Evolutionary conservation across 345 rosid species (phyloP), one percentile per base, ranked within the genome.

Genomic region (Clarkia xantiana): DNA sequence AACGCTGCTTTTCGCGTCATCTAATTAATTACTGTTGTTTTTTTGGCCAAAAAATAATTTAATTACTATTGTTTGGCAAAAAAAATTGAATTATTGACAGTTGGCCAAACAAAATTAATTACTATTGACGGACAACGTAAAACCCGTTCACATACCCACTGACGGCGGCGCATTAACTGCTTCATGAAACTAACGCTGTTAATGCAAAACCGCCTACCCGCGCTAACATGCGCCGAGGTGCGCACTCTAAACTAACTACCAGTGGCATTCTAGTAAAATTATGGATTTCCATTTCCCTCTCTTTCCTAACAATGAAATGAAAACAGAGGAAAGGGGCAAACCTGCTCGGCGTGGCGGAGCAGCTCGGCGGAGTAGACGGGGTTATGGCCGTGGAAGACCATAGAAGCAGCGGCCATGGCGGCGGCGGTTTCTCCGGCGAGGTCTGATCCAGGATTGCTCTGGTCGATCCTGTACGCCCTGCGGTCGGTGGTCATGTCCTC

Each of bases 401-500:
- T 73, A 18, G 98, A 81, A 20, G 98, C 94, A 11, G 98, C 96
- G 3, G 98, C 98, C 98, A 91, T 81, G 5, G 98, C 95, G 10
- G 98, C 98, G 9, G 98, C 94, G 2, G 96, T 86, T 74, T 91
- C 98, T 14, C 93, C 96, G 20, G 98, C 94, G 3, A 91, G 94
- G 69, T 91, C 98, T 41, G 98, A 91, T 46, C 98, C 98, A 10
- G 98, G 98, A 61, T 87, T 91, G 52, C 80, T 84, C 3, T 84
- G 80, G 67, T 86, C 95, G 46, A 91, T 66, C 81, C 69, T 64
- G 72, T 91, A 91, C 15, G 96, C 98, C 14, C 55, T 75, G 14
- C 98, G 70, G 72, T 84, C 95, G 4, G 98, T 91, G 47, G 95
- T 84, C 98, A 91, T 91, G 42, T 91, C 98, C 77, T 91, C 98